Conservation (phyloP, 2,329 filamentous ascomycete species). For the Ophiostoma ips region DNA sequence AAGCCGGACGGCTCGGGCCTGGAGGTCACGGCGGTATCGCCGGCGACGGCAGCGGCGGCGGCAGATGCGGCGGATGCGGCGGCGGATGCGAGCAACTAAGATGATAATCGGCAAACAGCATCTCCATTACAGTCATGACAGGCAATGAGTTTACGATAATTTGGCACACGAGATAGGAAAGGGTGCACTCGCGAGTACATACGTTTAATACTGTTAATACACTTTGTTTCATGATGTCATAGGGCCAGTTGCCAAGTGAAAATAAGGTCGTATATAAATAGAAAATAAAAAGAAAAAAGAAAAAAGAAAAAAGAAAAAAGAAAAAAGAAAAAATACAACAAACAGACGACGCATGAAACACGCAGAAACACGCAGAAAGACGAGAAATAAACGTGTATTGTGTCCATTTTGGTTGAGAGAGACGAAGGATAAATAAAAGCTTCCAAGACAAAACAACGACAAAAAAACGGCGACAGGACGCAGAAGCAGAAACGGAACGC, state of each 20-base stretch:
- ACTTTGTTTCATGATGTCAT: too few species aligned
- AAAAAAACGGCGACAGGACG: constrained; percentile 7
- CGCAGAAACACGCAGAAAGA: not conserved
- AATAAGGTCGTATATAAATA: too few species aligned
- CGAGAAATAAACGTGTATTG: constrained; percentile 7
- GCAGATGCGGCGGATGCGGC: not conserved
- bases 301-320: too few species aligned
- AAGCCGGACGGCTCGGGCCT: constrained; percentile 47
- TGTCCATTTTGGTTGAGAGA: not conserved
- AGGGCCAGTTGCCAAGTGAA: too few species aligned
- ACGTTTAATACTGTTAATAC: too few species aligned
- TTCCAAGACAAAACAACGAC: constrained; percentile 2
- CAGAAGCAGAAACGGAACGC: not conserved
- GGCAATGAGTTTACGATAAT: too few species aligned
- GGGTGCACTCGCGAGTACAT: too few species aligned
- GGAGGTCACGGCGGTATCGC: constrained; percentile 25
- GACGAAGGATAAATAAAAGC: not conserved
- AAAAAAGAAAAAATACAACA: too few species aligned
- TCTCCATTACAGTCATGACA: too few species aligned
- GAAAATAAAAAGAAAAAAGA: not conserved
- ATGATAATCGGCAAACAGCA: too few species aligned
- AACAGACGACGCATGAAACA: not conserved
- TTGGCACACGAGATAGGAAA: too few species aligned
- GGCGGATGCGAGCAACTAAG: too few species aligned
- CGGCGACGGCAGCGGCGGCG: not conserved